Evolutionary conservation across 139 green algal genomes (phyloP), one percentile per base, ranked within the genome.

Genomic region (Gonium pectorale): DNA sequence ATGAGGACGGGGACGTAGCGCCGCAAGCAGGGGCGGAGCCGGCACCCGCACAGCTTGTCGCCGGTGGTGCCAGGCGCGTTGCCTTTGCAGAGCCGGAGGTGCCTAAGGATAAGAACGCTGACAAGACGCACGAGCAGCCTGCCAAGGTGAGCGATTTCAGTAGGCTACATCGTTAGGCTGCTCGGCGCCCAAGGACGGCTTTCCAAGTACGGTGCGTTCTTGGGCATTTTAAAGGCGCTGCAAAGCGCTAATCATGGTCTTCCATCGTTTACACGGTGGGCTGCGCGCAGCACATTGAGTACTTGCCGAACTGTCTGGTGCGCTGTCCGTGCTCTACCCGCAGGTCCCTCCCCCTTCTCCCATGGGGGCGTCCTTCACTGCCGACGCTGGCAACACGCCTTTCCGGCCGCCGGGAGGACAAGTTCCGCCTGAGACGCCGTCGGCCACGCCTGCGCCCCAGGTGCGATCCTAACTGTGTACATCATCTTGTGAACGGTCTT

Each of bases 341-440:
- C n/a, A n/a, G n/a, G n/a, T n/a, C n/a, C n/a, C n/a, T n/a, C n/a
- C n/a, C n/a, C n/a, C n/a, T n/a, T n/a, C n/a, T n/a, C n/a, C n/a
- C n/a, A n/a, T n/a, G n/a, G n/a, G n/a, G n/a, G n/a, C n/a, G n/a
- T 72, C 73, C 43, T 73, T 83, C 62, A 83, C 37, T 40, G 49
- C 62, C 9, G 9, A 56, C 43, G 77, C 77, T 0, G 77, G 77
- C 77, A 83, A 43, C 44, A 83, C 77, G 5, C 77, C 77, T 13
- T 83, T 83, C 63, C 41, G 31, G 4, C 77, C 77, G 0, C 4
- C 7, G 31, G 73, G 73, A 2, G 43, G 17, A 19, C 62, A 71
- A 6, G 67, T 37, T 9, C 38, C 41, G 13, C 67, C 67, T 29
- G 67, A 59, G 9, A 75, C 67, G 43, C 67, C 67, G 2, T 41